Percentiles rank a stretch among this genome's conserved stretches.
phyloP scores from a whole-genome alignment of 2,329 filamentous ascomycete species.

The Cladosporium sp. region DNA sequence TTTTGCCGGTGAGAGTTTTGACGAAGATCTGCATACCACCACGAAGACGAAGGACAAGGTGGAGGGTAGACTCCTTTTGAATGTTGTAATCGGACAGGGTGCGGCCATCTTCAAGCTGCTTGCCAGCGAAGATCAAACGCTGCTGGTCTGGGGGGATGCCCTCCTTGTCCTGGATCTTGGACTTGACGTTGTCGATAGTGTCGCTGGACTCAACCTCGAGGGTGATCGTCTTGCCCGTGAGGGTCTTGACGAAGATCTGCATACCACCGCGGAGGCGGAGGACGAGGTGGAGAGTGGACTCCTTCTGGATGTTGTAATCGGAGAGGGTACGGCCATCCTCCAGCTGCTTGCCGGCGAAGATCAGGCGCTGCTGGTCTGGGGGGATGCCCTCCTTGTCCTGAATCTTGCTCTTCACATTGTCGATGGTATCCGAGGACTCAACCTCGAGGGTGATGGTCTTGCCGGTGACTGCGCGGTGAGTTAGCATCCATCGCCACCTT shows the following conservation, averaged over 20 bases:
- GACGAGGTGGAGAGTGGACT: conserved; percentile 62
- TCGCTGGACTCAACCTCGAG: conserved; percentile 84
- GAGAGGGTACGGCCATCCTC: conserved; percentile 87
- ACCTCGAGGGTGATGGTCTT: conserved; percentile 66
- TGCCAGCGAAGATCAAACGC: conserved; percentile 60
- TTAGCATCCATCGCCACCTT: conserved; percentile 30
- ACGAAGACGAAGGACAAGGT: conserved; percentile 92
- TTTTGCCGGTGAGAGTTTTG: conserved; percentile 99
- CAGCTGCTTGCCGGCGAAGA: conserved; percentile 94
- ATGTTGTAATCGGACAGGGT: conserved; percentile 96
- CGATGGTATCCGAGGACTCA: conserved; percentile 77
- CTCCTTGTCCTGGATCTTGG: conserved; percentile 76
- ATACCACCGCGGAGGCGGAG: conserved; percentile 63
- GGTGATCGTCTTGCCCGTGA: conserved; percentile 86
- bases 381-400: conserved; percentile 98
- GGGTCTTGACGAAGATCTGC: conserved; percentile 50
- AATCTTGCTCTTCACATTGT: conserved; percentile 96
- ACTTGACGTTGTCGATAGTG: conserved; percentile 92
- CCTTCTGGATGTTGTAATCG: conserved; percentile 89
- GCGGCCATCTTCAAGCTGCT: conserved; percentile 69
- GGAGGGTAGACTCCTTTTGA: conserved; percentile 90
- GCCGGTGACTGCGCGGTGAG: conserved; percentile 50
- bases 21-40: conserved; percentile 81
- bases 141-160: conserved; percentile 94
- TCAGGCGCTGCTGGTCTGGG: conserved; percentile 90